Base-by-base conservation (phyloP, 129 eudicot species). In the Erigeron canadensis region DNA sequence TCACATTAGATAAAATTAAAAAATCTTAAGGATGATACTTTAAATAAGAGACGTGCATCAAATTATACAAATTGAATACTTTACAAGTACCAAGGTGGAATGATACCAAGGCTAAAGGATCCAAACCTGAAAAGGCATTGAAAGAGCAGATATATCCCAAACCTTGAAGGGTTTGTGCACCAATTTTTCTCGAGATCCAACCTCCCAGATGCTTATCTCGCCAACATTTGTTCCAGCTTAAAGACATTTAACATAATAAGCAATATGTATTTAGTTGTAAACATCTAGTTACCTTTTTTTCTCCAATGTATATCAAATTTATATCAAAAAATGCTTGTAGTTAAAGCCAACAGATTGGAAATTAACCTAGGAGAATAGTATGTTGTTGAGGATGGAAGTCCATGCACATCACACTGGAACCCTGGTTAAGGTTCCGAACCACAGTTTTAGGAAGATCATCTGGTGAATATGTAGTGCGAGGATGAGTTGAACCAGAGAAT, bases 141-240 rank as follows among this genome's bases (percentile, higher is more conserved):
- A 88, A 77, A 91, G 88, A 69, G 83, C 83, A 67, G 92, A 81
- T 54, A 91, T 63, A 54, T 88, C 96, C 97, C 97, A 91, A 22
- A 91, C 96, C 82, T 84, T 88, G 81, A 91, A 91, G 83, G 86
- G 80, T 83, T 85, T 91, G 69, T 84, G 90, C 17, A 85, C 96
- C 78, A 91, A 72, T 78, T 85, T 81, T 76, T 91, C 98, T 37
- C 96, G 89, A 73, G 96, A 88, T 28, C 98, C 97, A 79, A 91
- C 88, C 75, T 91, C 96, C 97, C 97, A 91, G 55, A 91, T 84
- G 83, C 93, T 88, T 75, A 91, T 83, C 70, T 91, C 97, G 72
- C 96, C 97, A 81, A 91, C 96, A 77, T 88, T 88, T 51, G 97
- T 91, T 51, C 97, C 97, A 74, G 86, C 98, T 91, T 69, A 81